Evolutionary conservation across 768 basidiomycete genomes (phyloP), one percentile per base, ranked within the genome.

Genomic region (Mycena kentingensis): DNA sequence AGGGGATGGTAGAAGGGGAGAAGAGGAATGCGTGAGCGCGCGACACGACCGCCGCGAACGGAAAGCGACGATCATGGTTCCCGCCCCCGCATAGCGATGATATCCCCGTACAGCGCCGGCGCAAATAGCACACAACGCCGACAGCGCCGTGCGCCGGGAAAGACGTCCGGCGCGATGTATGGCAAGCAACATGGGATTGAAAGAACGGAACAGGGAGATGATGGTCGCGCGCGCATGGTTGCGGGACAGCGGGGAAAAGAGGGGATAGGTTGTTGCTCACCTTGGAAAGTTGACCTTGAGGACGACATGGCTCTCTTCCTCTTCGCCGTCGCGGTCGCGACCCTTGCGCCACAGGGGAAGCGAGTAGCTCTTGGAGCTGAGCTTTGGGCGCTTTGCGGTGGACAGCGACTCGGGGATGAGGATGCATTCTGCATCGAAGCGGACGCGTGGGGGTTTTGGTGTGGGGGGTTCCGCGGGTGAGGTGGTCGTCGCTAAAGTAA

Each of bases 351-450:
- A 90, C 35, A 90, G 67, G 1, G 88, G 87, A 51, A 90, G 71
- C 0, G 84, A 76, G 57, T 85, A 87, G 3, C 84, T 83, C 61
- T 81, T 88, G 24, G 82, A 83, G 59, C 84, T 64, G 41, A 87
- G 70, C 37, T 76, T 72, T 22, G 82, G 75, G 24, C 77, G 68
- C 47, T 74, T 79, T 4, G 73, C 69, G 44, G 70, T 69, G 15
- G 66, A 64, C 1, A 62, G 60, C 15, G 62, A 65, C 46, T 86
- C 80, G n/a, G 88, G 88, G 50, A 91, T 90, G 61, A 91, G 77
- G 4, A 88, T 73, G 53, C 89, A 90, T 61, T 85, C 78, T 47
- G 75, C 73, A 72, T 90, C 81, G 69, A 91, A 91, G 50, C 88
- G 79, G 4, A 90, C 89, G 21, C 52, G 52, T 10, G 52, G 19